These are phyloP conservation scores for Fusarium anthophilum DNA, from an alignment of 2,329 filamentous ascomycete species.

Conservation along the genomic window DNA sequence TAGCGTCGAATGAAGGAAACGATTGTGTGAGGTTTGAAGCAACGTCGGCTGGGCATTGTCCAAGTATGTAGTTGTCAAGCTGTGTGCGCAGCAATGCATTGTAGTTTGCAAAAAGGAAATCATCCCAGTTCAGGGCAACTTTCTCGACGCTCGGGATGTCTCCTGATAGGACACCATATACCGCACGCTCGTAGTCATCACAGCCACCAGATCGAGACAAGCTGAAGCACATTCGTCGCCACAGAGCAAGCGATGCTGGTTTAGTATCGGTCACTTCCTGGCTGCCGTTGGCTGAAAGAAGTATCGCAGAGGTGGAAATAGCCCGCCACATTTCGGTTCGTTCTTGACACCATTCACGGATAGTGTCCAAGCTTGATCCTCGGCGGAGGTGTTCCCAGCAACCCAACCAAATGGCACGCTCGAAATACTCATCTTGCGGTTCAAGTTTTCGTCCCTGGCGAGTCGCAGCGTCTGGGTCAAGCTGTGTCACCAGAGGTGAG, in stretches of 20 bases:
- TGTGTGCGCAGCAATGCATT: constrained; percentile 84
- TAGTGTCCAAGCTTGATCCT: constrained; percentile 77
- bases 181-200: constrained; percentile 84
- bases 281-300: constrained; percentile 62
- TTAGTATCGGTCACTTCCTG: constrained; percentile 49
- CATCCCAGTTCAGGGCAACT: constrained; percentile 83
- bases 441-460: constrained; percentile 82
- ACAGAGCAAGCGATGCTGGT: constrained; percentile 66
- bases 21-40: constrained; percentile 65
- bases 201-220: constrained; percentile 74
- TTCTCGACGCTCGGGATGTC: constrained; percentile 81
- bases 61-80: constrained; percentile 76
- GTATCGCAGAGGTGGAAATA: constrained; percentile 78
- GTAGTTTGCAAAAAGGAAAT: constrained; percentile 86
- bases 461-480: constrained; percentile 90
- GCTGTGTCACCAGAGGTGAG: constrained; percentile 79
- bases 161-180: constrained; percentile 90
- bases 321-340: constrained; percentile 91
- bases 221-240: constrained; percentile 81
- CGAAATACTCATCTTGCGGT: constrained; percentile 85
- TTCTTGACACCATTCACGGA: constrained; percentile 87
- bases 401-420: constrained; percentile 91
- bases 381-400: constrained; percentile 92
- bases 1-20: constrained; percentile 71
- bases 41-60: constrained; percentile 62